phyloP scores from a whole-genome alignment of 1,139 yeast genomes.

The Protomyces inundatus region DNA sequence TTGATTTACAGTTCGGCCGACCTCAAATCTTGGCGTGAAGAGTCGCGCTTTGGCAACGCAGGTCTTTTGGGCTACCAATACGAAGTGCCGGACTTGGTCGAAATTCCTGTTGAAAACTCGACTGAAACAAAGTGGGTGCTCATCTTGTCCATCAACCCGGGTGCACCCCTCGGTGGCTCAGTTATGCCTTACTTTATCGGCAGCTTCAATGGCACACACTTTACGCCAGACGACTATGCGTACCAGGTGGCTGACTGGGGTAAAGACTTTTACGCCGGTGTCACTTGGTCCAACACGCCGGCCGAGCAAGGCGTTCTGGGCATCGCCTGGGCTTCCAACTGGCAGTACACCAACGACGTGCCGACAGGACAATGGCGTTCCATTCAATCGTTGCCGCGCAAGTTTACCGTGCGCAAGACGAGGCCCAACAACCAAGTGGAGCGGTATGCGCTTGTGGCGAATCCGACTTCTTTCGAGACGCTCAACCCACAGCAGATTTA shows the following conservation, averaged over 20 bases:
- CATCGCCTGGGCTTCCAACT: slow-evolving; percentile 26
- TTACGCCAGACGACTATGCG: slow-evolving; percentile 36
- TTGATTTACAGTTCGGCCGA: slow-evolving; percentile 39
- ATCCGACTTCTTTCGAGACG: slow-evolving; percentile 1
- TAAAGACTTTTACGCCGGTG: slow-evolving; percentile 24
- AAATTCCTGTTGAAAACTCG: slow-evolving; percentile 36
- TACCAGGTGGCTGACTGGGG: slow-evolving; percentile 16
- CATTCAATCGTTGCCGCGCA: slow-evolving; percentile 18
- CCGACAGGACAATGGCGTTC: slow-evolving; percentile 18
- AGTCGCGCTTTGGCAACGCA: slow-evolving; percentile 38
- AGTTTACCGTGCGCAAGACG: slow-evolving; percentile 11
- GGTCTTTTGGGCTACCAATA: slow-evolving; percentile 42
- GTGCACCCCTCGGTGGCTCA: slow-evolving; percentile 43
- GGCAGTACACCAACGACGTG: slow-evolving; percentile 25
- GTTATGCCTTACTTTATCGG: slow-evolving; percentile 43
- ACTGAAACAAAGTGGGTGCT: slow-evolving; percentile 39
- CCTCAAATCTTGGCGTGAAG: slow-evolving; percentile 38
- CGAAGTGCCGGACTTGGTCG: slow-evolving; percentile 42
- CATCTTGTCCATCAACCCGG: slow-evolving; percentile 42
- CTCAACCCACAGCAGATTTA: slow-evolving; percentile 1
- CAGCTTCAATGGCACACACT: slow-evolving; percentile 41
- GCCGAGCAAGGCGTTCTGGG: slow-evolving; percentile 21
- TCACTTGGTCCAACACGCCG: slow-evolving; percentile 22
- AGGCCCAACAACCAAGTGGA: not conserved
- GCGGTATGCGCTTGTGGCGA: slow-evolving; percentile 4